Evolutionary conservation across 768 basidiomycete genomes (phyloP).

Genomic region (Russula sp.): DNA sequence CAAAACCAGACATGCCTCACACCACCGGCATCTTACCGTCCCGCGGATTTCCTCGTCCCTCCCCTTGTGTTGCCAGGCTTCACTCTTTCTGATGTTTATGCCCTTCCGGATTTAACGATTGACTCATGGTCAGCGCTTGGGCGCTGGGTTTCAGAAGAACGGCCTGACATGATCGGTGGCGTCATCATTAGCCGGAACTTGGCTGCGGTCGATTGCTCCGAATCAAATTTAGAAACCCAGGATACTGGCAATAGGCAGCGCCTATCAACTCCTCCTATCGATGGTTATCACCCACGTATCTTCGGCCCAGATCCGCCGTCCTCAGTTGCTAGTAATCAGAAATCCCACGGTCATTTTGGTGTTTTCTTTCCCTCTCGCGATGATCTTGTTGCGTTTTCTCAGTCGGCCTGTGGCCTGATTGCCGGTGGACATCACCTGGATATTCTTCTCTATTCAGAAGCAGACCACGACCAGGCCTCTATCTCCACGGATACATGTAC

Average conservation of each 20-base stretch:
- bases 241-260: conserved; percentile 9
- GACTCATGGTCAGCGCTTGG: conserved; percentile 37
- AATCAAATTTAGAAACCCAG: conserved; percentile 13
- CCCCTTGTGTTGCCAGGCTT: conserved; percentile 52
- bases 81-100: conserved; percentile 34
- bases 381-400: conserved; percentile 27
- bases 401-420: conserved; percentile 24
- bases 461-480: conserved; percentile 9
- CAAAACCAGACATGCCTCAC: conserved; percentile 28
- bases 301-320: not conserved
- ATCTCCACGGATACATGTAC: conserved; percentile 22
- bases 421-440: conserved; percentile 22
- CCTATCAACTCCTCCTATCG: conserved; percentile 3
- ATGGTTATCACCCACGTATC: conserved; percentile 9
- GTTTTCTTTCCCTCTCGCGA: conserved; percentile 21
- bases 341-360: conserved; percentile 15
- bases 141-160: conserved; percentile 32
- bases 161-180: conserved; percentile 40
- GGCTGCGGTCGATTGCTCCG: conserved; percentile 23
- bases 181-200: conserved; percentile 35
- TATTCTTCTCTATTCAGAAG: conserved; percentile 25
- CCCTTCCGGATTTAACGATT: conserved; percentile 21
- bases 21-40: conserved; percentile 37
- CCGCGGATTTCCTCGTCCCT: conserved; percentile 54
- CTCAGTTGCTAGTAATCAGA: not conserved